Base-by-base conservation (phyloP, 2,329 filamentous ascomycete genomes). In the Emmonsiellopsis sp. region DNA sequence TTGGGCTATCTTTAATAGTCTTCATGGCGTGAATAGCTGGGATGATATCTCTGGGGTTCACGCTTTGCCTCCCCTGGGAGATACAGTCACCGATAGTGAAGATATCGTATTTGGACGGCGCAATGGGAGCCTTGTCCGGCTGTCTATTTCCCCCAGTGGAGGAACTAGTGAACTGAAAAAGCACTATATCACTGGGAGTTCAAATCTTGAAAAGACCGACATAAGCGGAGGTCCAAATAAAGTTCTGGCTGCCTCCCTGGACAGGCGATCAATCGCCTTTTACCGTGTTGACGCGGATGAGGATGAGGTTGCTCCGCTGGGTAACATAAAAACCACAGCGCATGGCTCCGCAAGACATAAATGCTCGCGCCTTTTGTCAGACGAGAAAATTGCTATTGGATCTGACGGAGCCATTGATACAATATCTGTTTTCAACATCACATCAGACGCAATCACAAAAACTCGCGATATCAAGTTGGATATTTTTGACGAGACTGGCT, bases 1-100 rank as follows among this genome's bases (percentile, higher is more conserved):
- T n/a, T 83, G 79, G 78, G 69, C 73, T 37, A 71, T 74, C 2
- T 82, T 80, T 59, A 74, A 74, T 53, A 75, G 79, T 11, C 65
- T 76, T 5, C 69, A 76, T 6, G 70, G 74, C 44, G 64, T 67
- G 27, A 78, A 80, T 58, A 71, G 81, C 72, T 50, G 74, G 52
- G 80, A 84, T 61, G 82, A 85, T 62, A 79, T 85, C 36, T 79
- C 78, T 14, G 72, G 75, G 33, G 56, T 85, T 48, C 77, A 79
- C 57, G 60, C 84, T 1, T 61, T 85, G 33, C 67, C 68, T 32
- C 68, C 69, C 27, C 71, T 75, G 52, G 62, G 61, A 52, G 57
- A 61, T 47, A 64, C 64, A 42, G 60, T 62, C 17, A 55, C 61
- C 5, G 66, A 68, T 14, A 64, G 60, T 6, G 73, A 81, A 56